These are phyloP conservation scores for Miscanthus lutarioriparius DNA, from an alignment of 176 grass and related monocot genomes.

Conservation along the genomic window DNA sequence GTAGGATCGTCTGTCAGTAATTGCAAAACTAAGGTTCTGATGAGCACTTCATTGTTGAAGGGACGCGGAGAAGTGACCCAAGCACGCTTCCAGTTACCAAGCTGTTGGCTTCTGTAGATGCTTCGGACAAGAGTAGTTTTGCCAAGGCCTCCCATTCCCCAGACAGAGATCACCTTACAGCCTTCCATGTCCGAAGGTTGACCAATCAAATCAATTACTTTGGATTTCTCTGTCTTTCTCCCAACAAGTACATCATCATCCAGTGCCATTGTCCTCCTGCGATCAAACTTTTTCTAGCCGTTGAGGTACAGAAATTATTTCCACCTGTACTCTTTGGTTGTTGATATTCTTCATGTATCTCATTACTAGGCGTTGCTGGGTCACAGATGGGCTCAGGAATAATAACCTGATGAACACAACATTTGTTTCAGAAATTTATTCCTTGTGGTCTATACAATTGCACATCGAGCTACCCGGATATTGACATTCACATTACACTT, in stretches of 20 bases:
- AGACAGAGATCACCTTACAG: background rate
- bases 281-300: no score
- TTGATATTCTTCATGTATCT: background rate
- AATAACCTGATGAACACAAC: background rate
- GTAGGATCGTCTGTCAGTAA: background rate
- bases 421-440: background rate
- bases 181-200: background rate
- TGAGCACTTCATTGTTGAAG: background rate
- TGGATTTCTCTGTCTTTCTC: background rate
- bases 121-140: constrained; percentile 25
- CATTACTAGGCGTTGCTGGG: background rate
- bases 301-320: background rate
- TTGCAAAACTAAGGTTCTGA: background rate
- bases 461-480: background rate
- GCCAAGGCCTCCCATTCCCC: constrained; percentile 15
- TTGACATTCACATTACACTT: background rate
- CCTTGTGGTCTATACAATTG: background rate
- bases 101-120: background rate
- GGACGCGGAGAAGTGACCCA: constrained; percentile 7
- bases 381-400: background rate
- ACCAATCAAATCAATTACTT: background rate
- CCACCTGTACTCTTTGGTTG: background rate
- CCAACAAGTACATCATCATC: background rate
- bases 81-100: background rate
- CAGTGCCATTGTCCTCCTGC: no score